Evolutionary conservation across 148 eudicot species (phyloP).

Genomic region (Pouteria glomerata): DNA sequence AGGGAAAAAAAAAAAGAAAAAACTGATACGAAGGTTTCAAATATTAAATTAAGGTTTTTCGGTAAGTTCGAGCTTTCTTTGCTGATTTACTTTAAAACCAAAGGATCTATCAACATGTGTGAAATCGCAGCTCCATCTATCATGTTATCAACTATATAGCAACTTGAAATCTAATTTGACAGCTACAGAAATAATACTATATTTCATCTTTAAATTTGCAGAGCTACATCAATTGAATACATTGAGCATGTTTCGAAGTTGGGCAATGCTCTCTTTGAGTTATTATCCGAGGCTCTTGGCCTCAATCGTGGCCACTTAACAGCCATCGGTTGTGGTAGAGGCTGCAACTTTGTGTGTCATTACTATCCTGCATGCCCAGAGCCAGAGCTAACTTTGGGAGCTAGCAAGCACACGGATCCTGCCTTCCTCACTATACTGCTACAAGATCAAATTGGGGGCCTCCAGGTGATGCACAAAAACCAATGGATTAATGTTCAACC

Average conservation of each 20-base stretch:
- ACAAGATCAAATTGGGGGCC: too few relatives aligned
- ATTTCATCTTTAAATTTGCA: slow-evolving; percentile 1
- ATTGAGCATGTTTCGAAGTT: slow-evolving; percentile 12
- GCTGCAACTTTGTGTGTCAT: slow-evolving; percentile 15
- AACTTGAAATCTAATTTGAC: neutral
- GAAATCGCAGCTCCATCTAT: neutral
- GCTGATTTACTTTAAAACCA: neutral
- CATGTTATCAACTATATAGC: neutral
- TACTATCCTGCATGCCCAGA: too few relatives aligned
- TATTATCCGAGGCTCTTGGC: slow-evolving; percentile 37
- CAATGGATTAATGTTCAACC: slow-evolving; percentile 40
- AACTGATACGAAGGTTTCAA: too few relatives aligned
- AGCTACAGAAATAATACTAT: neutral
- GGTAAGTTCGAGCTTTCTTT: neutral
- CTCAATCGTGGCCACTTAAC: slow-evolving; percentile 22
- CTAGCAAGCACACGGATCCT: too few relatives aligned
- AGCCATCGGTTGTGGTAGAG: slow-evolving; percentile 19
- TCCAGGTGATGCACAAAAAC: slow-evolving; percentile 35
- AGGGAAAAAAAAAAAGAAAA: too few relatives aligned
- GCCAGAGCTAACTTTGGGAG: too few relatives aligned
- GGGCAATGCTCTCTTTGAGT: slow-evolving; percentile 20
- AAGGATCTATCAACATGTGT: neutral
- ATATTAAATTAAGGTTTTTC: neutral
- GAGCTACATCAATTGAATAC: slow-evolving; percentile 20
- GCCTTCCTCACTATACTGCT: slow-evolving; percentile 29